These are phyloP conservation scores for Pseudotsuga menziesii DNA, from an alignment of 75 land plant species.

Conservation along the genomic window DNA sequence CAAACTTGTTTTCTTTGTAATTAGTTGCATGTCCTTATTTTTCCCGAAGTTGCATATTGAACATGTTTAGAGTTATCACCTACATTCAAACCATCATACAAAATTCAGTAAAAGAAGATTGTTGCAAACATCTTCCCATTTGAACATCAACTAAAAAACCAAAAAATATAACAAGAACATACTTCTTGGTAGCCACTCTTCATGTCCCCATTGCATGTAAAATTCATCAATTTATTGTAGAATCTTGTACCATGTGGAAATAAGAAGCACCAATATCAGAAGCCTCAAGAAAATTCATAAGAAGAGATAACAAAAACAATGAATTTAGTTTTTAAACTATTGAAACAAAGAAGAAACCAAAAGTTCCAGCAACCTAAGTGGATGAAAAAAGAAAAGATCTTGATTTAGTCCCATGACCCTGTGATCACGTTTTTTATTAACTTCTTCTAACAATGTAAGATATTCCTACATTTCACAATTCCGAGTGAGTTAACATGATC, in stretches of 20 bases:
- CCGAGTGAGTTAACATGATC: neutral
- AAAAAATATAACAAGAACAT: neutral
- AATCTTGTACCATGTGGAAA: constrained; percentile 89
- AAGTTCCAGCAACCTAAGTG: constrained; percentile 44
- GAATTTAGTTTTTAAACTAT: too few relatives aligned
- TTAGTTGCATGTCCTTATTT: constrained; percentile 98
- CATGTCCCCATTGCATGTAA: constrained; percentile 67
- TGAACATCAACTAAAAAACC: too few relatives aligned
- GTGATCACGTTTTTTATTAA: constrained; percentile 95
- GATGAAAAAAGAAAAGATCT: constrained; percentile 98
- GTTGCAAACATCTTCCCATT: too few relatives aligned
- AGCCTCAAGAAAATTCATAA: too few relatives aligned
- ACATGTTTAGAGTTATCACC: constrained; percentile 93
- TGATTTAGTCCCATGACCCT: constrained; percentile 73
- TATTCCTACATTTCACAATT: constrained; percentile 52
- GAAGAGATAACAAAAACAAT: too few relatives aligned
- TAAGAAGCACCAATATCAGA: constrained; percentile 46
- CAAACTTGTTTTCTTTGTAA: constrained; percentile 98
- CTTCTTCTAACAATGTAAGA: constrained; percentile 68
- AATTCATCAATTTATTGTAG: constrained; percentile 89
- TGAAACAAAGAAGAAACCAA: too few relatives aligned
- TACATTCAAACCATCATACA: constrained; percentile 10
- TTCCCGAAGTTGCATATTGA: constrained; percentile 98
- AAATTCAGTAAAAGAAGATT: too few relatives aligned
- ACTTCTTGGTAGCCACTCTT: constrained; percentile 92